phyloP scores from a whole-genome alignment of 2,329 filamentous ascomycete genomes.

The Diaporthe longicolla region DNA sequence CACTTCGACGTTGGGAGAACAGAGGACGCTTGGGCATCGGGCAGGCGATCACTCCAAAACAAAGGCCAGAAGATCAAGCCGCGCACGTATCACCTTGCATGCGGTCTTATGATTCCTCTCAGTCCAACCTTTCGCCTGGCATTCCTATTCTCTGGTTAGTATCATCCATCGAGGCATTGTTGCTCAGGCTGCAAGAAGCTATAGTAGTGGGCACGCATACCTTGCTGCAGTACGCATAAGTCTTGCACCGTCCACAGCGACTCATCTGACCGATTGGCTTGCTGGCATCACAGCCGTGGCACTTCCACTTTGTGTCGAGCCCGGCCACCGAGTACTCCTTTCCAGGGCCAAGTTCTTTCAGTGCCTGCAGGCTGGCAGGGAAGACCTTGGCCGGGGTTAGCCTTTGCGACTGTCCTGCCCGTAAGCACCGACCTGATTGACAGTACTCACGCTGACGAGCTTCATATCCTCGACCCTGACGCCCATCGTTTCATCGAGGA shows the following conservation, averaged over 20 bases:
- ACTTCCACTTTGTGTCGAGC: slow-evolving; percentile 13
- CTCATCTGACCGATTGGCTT: slow-evolving; percentile 16
- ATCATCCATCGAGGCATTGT: neutral
- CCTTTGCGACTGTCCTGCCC: neutral
- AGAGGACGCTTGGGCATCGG: no score
- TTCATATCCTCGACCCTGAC: slow-evolving; percentile 34
- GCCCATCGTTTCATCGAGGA: slow-evolving; percentile 36
- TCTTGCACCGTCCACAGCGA: slow-evolving; percentile 26
- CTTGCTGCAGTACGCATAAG: slow-evolving; percentile 32
- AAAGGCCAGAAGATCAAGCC: slow-evolving; percentile 40
- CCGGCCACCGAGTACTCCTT: neutral
- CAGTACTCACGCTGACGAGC: slow-evolving; percentile 3
- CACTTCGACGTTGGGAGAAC: no score
- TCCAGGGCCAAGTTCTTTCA: neutral
- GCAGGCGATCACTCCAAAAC: no score
- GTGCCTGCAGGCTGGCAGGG: neutral
- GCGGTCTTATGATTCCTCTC: slow-evolving; percentile 45
- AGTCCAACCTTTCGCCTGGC: slow-evolving; percentile 45
- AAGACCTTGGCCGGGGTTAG: slow-evolving; percentile 7
- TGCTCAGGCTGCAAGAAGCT: no score
- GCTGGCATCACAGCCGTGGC: slow-evolving; percentile 21
- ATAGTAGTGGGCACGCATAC: neutral
- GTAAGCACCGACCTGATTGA: no score
- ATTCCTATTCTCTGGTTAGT: slow-evolving; percentile 38
- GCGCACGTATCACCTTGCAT: slow-evolving; percentile 45